These are phyloP conservation scores for Boechera retrofracta DNA, from an alignment of 345 rosid species.

Conservation along the genomic window DNA sequence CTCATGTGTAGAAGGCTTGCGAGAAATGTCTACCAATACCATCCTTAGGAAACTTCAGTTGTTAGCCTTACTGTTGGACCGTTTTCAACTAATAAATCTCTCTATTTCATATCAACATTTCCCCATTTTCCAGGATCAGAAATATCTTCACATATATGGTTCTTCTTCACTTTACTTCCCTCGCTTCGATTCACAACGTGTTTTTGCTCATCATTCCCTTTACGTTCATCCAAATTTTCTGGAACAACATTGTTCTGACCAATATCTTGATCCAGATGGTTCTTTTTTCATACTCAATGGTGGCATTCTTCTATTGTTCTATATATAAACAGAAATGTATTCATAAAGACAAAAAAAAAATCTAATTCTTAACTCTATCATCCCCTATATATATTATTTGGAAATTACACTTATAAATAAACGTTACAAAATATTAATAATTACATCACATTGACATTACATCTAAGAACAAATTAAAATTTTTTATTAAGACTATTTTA, in stretches of 20 bases:
- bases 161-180: not conserved
- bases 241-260: not conserved
- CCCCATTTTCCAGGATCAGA: conserved; percentile 24
- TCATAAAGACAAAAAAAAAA: not conserved
- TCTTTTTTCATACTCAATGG: not conserved
- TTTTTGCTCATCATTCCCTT: not conserved
- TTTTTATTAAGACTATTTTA: no score
- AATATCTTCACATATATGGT: not conserved
- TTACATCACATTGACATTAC: no score
- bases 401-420: no score
- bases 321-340: not conserved
- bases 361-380: no score
- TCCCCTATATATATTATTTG: no score
- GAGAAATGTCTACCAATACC: not conserved
- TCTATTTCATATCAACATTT: not conserved
- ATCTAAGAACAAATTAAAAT: no score
- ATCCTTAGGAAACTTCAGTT: conserved; percentile 1
- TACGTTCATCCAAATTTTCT: not conserved
- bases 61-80: conserved; percentile 1
- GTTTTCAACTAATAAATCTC: conserved; percentile 7
- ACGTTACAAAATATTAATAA: no score
- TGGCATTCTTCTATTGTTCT: not conserved
- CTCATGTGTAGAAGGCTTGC: conserved; percentile 17
- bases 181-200: not conserved
- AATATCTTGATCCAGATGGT: not conserved